A percentile compares a stretch with the other conserved stretches of the same genome.
These are phyloP conservation scores for Phytophthora tentaculata DNA, from an alignment of 352 stramenopile genomes.

Conservation along the genomic window DNA sequence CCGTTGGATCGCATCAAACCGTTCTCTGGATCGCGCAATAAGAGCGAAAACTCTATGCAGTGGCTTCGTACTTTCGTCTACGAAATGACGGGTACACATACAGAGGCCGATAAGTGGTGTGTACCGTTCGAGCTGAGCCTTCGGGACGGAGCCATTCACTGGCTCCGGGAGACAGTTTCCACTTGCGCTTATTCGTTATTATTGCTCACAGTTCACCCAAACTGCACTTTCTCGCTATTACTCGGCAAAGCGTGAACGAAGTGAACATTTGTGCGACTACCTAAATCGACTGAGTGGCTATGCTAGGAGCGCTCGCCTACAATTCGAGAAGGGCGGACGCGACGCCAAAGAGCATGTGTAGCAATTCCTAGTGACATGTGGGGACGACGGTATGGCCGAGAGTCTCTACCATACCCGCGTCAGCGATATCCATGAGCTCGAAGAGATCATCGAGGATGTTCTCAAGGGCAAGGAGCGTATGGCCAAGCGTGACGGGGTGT, in stretches of 20 bases:
- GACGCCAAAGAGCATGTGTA: not conserved
- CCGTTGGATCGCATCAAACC: slow-evolving; percentile 1
- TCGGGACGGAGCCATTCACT: not conserved
- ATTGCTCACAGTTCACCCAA: not conserved
- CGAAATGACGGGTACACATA: slow-evolving; percentile 9
- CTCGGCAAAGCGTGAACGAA: too few species aligned
- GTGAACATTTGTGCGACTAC: too few species aligned
- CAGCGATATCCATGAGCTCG: too few species aligned
- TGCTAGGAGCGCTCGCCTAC: not conserved
- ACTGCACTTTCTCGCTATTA: not conserved
- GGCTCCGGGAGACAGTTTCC: not conserved
- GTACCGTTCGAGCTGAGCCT: not conserved
- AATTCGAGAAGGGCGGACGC: not conserved
- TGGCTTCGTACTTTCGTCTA: slow-evolving; percentile 3
- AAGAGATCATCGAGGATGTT: too few species aligned
- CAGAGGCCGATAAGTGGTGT: not conserved
- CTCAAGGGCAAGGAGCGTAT: too few species aligned
- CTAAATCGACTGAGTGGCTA: too few species aligned
- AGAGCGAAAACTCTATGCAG: slow-evolving; percentile 8
- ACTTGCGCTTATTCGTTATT: not conserved
- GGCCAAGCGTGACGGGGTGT: too few species aligned
- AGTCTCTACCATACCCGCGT: too few species aligned
- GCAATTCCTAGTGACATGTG: not conserved
- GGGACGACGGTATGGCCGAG: not conserved
- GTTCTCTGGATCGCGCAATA: not conserved